Evolutionary conservation across 768 basidiomycete species (phyloP).

Genomic region (Kwoniella newhampshirensis): DNA sequence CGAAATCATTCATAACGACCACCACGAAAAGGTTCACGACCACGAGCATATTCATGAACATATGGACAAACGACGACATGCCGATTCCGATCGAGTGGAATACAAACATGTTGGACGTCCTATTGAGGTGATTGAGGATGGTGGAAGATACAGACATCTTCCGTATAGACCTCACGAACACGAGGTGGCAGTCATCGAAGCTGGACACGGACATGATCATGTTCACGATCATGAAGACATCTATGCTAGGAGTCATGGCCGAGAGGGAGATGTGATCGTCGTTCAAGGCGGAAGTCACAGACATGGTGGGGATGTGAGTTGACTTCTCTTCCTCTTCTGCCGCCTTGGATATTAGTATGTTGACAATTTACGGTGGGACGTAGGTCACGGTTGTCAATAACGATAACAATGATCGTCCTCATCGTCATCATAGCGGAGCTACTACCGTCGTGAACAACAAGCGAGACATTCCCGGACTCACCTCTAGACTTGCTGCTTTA

Average conservation of each 20-base stretch:
- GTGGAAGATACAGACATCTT: not conserved
- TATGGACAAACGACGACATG: not conserved
- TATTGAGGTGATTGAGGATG: not conserved
- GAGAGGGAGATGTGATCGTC: constrained; percentile 7
- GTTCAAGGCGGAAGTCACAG: constrained; percentile 4
- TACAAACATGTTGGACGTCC: not conserved
- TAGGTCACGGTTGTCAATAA: constrained; percentile 13
- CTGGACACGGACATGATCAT: not conserved
- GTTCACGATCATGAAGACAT: constrained; percentile 11
- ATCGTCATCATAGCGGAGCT: not conserved
- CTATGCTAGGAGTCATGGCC: constrained; percentile 8
- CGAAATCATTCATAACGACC: not conserved
- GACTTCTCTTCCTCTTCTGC: not conserved
- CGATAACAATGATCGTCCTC: constrained; percentile 7
- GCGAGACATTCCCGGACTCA: constrained; percentile 7
- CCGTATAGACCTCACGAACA: not conserved
- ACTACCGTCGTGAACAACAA: constrained; percentile 13
- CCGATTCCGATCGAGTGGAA: not conserved
- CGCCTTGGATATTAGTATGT: too few relatives aligned
- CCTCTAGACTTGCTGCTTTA: constrained; percentile 12
- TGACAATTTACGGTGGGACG: too few relatives aligned
- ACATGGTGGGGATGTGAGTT: constrained; percentile 17
- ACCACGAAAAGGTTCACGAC: not conserved
- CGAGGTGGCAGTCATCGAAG: not conserved
- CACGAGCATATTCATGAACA: not conserved